Percentiles rank a stretch among this genome's conserved stretches.
These are phyloP conservation scores for Trichophyton schoenleinii DNA, from an alignment of 2,329 filamentous ascomycete species.

Conservation along the genomic window DNA sequence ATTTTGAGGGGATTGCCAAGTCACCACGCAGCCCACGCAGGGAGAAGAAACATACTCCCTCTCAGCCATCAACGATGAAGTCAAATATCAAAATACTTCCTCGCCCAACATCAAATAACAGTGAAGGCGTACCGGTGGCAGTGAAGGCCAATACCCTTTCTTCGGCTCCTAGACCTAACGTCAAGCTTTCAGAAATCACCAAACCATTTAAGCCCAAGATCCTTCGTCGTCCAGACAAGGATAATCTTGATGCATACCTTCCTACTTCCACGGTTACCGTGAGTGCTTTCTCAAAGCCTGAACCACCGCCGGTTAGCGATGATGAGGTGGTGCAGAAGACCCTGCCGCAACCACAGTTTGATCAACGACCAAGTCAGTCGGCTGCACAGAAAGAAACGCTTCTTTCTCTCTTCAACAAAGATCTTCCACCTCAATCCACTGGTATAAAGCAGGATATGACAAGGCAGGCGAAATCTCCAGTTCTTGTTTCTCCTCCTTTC, in stretches of 20 bases:
- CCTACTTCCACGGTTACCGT: conserved; percentile 19
- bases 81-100: conserved; percentile 25
- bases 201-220: conserved; percentile 44
- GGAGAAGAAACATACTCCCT: conserved; percentile 7
- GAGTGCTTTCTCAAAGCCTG: conserved; percentile 16
- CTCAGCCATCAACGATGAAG: not conserved
- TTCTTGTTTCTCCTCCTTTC: conserved; percentile 7
- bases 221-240: conserved; percentile 38
- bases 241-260: conserved; percentile 21
- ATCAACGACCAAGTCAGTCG: conserved; percentile 32
- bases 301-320: conserved; percentile 3
- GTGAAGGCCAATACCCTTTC: conserved; percentile 7
- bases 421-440: conserved; percentile 14
- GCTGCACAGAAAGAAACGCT: conserved; percentile 37
- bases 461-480: conserved; percentile 7
- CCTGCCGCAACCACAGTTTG: conserved; percentile 14
- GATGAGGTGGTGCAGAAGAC: conserved; percentile 11
- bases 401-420: conserved; percentile 52
- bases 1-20: conserved; percentile 26
- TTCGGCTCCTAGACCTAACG: conserved; percentile 12
- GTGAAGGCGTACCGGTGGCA: conserved; percentile 12
- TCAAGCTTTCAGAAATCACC: conserved; percentile 22
- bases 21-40: conserved; percentile 17
- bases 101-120: conserved; percentile 23
- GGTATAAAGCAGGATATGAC: not conserved